phyloP scores from a whole-genome alignment of 176 grass and related monocot genomes.

The Phoenix dactylifera region DNA sequence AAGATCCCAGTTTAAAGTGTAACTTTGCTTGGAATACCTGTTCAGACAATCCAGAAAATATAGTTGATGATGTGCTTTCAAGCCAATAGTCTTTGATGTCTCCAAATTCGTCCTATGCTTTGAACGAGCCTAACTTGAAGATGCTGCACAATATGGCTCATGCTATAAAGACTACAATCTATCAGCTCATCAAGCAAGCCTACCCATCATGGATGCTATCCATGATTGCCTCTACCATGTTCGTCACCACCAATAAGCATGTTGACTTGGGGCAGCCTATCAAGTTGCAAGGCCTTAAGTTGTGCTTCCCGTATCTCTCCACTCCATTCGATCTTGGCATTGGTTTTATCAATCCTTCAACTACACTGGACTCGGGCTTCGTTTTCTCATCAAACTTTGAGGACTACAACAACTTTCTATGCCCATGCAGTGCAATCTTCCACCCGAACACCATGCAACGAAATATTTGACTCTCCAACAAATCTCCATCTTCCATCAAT shows the following conservation, averaged over 20 bases:
- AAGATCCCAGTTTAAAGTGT: constrained; percentile 20
- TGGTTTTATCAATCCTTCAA: constrained; percentile 33
- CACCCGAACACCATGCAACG: constrained; percentile 22
- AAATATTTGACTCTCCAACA: neutral
- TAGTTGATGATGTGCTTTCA: constrained; percentile 33
- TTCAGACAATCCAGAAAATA: constrained; percentile 34
- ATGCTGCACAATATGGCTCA: too few relatives aligned
- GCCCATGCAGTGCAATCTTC: constrained; percentile 19
- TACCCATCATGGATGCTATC: constrained; percentile 37
- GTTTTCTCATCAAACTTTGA: constrained; percentile 31
- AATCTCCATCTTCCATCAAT: too few relatives aligned
- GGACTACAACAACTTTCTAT: constrained; percentile 44
- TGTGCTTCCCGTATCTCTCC: constrained; percentile 9
- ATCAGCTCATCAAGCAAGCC: constrained; percentile 27
- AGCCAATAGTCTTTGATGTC: neutral
- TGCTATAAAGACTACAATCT: too few relatives aligned
- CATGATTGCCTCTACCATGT: constrained; percentile 38
- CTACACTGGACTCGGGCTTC: constrained; percentile 33
- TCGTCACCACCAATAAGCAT: constrained; percentile 28
- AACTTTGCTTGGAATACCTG: constrained; percentile 29
- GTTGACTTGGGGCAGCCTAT: constrained; percentile 14
- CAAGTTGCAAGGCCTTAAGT: constrained; percentile 27
- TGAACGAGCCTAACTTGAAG: too few relatives aligned
- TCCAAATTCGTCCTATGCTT: too few relatives aligned
- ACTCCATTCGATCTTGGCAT: constrained; percentile 51